These are phyloP conservation scores for Collybia mongolica DNA, from an alignment of 768 basidiomycete species.

Conservation along the genomic window DNA sequence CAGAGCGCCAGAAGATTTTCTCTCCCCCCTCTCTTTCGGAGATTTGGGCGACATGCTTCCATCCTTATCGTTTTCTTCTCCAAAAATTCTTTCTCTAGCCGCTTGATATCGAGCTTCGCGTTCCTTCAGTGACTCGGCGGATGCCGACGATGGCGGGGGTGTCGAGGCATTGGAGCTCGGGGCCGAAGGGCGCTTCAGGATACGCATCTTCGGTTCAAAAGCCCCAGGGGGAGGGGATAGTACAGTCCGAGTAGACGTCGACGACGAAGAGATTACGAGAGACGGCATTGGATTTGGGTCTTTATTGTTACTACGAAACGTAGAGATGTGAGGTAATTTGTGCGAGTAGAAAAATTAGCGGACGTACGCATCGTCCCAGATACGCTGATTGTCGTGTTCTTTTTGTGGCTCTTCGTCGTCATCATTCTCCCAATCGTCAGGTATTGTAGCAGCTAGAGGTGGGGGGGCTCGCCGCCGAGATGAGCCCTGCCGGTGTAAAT, in stretches of 20 bases:
- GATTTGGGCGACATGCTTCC: background rate
- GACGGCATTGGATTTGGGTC: constrained; percentile 67
- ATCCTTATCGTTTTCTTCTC: constrained; percentile 18
- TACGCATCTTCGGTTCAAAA: constrained; percentile 63
- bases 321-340: background rate
- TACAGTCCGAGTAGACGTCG: constrained; percentile 31
- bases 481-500: constrained; percentile 10
- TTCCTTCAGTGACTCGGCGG: constrained; percentile 48
- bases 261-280: constrained; percentile 42
- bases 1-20: background rate
- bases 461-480: constrained; percentile 7
- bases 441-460: constrained; percentile 9
- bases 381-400: constrained; percentile 44
- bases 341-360: background rate
- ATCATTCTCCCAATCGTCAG: constrained; percentile 30
- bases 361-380: constrained; percentile 76
- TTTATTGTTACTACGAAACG: constrained; percentile 48
- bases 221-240: constrained; percentile 54
- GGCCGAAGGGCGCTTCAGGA: constrained; percentile 66
- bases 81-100: constrained; percentile 74
- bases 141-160: constrained; percentile 19
- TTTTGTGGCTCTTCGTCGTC: constrained; percentile 19
- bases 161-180: constrained; percentile 22
- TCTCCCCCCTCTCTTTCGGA: constrained; percentile 5
- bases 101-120: constrained; percentile 74